phyloP scores from a whole-genome alignment of 2,329 filamentous ascomycete species.

The Biscogniauxia sp. region DNA sequence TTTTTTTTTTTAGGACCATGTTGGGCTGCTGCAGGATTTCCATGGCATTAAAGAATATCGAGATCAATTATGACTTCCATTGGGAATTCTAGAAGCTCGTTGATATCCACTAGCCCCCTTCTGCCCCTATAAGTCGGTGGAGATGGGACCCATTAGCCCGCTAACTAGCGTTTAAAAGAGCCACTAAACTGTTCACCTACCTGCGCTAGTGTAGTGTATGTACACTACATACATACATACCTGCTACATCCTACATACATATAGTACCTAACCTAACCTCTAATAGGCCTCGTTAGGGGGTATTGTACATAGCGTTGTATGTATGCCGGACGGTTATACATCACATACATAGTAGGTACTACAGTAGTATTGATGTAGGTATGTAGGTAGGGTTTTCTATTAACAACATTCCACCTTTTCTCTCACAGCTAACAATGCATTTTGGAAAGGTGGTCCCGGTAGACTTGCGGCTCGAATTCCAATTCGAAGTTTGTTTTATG shows the following conservation, averaged over 20 bases:
- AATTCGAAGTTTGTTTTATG: neutral
- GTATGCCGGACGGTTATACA: no score
- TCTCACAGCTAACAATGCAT: neutral
- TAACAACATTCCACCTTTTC: neutral
- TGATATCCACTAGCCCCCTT: slow-evolving; percentile 8
- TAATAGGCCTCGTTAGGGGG: no score
- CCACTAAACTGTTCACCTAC: neutral
- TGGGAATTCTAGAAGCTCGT: slow-evolving; percentile 21
- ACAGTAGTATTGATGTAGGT: no score
- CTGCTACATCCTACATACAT: no score
- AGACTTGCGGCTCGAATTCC: neutral
- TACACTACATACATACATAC: no score
- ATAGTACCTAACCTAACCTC: no score
- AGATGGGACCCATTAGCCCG: neutral
- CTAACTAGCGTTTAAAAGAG: neutral
- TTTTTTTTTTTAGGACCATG: neutral
- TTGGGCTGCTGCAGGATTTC: neutral
- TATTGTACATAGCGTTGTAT: no score
- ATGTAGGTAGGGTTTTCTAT: neutral
- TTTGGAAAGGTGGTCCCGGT: neutral
- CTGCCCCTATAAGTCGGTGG: neutral
- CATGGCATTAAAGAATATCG: neutral
- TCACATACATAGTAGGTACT: no score
- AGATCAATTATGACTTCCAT: slow-evolving; percentile 10
- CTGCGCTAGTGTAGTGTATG: neutral